Evolutionary conservation across 495 filamentous ascomycete genomes (phyloP).

Genomic region (Xylaria grammica): DNA sequence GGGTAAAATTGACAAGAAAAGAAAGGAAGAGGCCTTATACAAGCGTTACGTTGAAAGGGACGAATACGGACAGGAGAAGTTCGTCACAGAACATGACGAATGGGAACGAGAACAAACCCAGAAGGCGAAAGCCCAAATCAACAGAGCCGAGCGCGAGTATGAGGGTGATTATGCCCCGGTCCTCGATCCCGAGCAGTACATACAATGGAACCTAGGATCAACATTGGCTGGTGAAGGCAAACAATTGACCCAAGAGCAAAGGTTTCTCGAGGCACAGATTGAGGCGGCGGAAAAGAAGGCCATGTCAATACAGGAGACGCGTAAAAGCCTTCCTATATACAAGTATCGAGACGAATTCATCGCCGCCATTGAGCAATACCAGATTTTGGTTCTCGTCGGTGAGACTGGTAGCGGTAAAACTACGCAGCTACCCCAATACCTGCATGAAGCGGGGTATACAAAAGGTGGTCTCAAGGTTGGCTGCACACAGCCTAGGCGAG

Average conservation of each 20-base stretch:
- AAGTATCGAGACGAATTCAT: conserved; percentile 76
- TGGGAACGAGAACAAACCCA: conserved; percentile 92
- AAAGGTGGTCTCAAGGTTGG: conserved; percentile 72
- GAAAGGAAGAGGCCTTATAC: conserved; percentile 89
- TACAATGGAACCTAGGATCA: conserved; percentile 83
- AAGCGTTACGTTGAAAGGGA: conserved; percentile 90
- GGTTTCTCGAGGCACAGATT: conserved; percentile 75
- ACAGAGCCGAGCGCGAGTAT: conserved; percentile 72
- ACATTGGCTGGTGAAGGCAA: conserved; percentile 68
- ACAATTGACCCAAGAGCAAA: conserved; percentile 76
- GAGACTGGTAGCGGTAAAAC: conserved; percentile 92
- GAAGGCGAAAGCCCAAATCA: conserved; percentile 88
- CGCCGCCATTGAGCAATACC: conserved; percentile 73
- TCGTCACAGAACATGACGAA: conserved; percentile 92
- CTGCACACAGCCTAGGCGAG: conserved; percentile 89
- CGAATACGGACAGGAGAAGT: conserved; percentile 85
- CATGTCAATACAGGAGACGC: conserved; percentile 83
- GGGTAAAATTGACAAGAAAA: conserved; percentile 86
- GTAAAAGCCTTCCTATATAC: conserved; percentile 91
- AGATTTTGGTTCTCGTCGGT: conserved; percentile 83
- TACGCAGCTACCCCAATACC: conserved; percentile 86
- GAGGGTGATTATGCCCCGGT: conserved; percentile 93
- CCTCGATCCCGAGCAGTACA: conserved; percentile 85
- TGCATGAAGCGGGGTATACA: conserved; percentile 91
- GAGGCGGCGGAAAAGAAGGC: conserved; percentile 87